Evolutionary conservation across 805 yeast species (phyloP).

Genomic region (Wickerhamiella australiensis): DNA sequence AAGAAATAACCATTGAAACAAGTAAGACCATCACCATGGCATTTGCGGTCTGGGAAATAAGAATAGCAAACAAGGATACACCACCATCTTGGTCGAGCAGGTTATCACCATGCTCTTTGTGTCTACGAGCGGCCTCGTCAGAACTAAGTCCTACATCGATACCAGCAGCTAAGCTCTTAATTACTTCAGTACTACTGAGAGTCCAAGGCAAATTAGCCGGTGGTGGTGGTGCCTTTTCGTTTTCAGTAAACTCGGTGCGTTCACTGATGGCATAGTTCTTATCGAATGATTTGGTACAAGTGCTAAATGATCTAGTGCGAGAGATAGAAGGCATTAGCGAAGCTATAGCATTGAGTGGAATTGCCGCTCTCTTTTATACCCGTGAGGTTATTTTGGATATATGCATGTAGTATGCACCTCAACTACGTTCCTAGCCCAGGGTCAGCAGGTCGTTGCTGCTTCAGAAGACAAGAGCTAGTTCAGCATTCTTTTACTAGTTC

Average conservation of each 20-base stretch:
- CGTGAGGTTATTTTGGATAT: background rate
- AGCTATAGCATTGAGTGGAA: background rate
- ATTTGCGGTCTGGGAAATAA: slow-evolving; percentile 57
- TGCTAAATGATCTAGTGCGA: background rate
- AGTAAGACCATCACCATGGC: slow-evolving; percentile 68
- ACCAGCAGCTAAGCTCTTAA: slow-evolving; percentile 33
- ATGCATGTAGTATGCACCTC: slow-evolving; percentile 5
- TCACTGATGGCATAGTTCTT: slow-evolving; percentile 6
- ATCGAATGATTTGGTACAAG: background rate
- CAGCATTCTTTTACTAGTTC: too few relatives aligned
- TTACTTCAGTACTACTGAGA: slow-evolving; percentile 30
- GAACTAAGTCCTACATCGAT: slow-evolving; percentile 38
- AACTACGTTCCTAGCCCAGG: background rate
- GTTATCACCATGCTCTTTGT: slow-evolving; percentile 42
- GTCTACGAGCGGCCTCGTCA: slow-evolving; percentile 26
- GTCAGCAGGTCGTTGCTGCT: too few relatives aligned
- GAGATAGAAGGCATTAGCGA: background rate
- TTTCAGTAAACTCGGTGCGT: background rate
- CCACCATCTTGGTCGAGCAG: slow-evolving; percentile 47
- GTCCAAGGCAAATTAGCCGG: slow-evolving; percentile 20
- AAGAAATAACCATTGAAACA: slow-evolving; percentile 56
- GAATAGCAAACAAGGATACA: slow-evolving; percentile 41
- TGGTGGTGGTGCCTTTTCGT: slow-evolving; percentile 7
- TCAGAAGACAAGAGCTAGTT: too few relatives aligned
- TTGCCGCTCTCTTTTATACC: background rate